Evolutionary conservation across 208 protist genomes (phyloP), one percentile per base, ranked within the genome.

Genomic region (Trypanosoma melophagium): DNA sequence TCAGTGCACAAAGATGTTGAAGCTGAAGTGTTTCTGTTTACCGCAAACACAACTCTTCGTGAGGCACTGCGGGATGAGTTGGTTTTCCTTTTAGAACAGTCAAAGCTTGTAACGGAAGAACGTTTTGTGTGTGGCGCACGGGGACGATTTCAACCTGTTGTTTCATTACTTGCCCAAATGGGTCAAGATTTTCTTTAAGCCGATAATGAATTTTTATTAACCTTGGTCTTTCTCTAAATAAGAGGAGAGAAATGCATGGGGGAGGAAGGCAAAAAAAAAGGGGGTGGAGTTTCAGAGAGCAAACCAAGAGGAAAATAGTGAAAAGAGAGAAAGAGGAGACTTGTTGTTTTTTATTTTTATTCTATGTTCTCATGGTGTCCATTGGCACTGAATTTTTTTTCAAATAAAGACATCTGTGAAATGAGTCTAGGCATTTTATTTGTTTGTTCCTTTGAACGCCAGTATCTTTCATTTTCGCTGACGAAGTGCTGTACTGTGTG

Each of bases 1-100:
- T 92, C 84, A 22, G 84, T 90, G 0, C 80, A 91, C 69, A 89
- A 87, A 51, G 92, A 96, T 57, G 77, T 96, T 17, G 92, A 96
- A 80, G 71, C 78, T 35, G 79, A 88, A 68, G 77, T 69, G 45
- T 81, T 93, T 57, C 54, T 96, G 19, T 79, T 84, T 58, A 93
- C 88, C 10, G 68, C 68, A 14, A 77, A 87, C 76, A 40, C 55
- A 13, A 19, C 57, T 0, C 72, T 95, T 71, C 89, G 83, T 1
- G 83, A 68, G 52, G 71, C 62, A 25, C 55, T 91, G 25, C 77
- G 81, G n/a, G 31, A 73, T 47, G 89, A 95, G 51, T 72, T 95
- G n/a, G 45, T 79, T 13, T 77, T 70, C 49, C 59, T 95, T 19
- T 71, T 90, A 17, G 38, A 57, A n/a, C 66, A 82, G 45, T 88